Conservation (phyloP, 1,284 basidiomycete genomes). For the Polyporus tsugae region DNA sequence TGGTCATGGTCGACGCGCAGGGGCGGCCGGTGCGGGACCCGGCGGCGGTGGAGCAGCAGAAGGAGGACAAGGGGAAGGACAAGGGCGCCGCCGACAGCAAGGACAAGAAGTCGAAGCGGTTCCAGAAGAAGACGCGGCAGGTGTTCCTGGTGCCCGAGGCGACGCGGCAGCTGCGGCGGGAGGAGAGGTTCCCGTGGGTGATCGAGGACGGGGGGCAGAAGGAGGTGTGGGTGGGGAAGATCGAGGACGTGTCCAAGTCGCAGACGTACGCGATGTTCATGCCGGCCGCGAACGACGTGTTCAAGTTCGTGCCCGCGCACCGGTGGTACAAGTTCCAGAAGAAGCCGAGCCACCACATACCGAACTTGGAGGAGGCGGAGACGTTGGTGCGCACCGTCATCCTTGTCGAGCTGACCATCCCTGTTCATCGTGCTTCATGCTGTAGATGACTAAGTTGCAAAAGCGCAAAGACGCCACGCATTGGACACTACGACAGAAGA, state of each 20-base stretch:
- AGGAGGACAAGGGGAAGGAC: slow-evolving; percentile 45
- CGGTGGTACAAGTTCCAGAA: slow-evolving; percentile 93
- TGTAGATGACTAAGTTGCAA: slow-evolving; percentile 58
- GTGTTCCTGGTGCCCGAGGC: slow-evolving; percentile 67
- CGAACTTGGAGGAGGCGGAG: slow-evolving; percentile 76
- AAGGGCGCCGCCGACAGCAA: slow-evolving; percentile 47
- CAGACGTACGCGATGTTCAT: slow-evolving; percentile 58
- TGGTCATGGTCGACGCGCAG: slow-evolving; percentile 83
- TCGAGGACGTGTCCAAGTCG: slow-evolving; percentile 77
- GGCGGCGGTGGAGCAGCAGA: slow-evolving; percentile 17
- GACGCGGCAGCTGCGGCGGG: slow-evolving; percentile 63
- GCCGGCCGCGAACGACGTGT: slow-evolving; percentile 77
- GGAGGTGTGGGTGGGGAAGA: slow-evolving; percentile 81
- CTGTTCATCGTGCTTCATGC: not conserved
- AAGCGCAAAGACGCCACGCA: slow-evolving; percentile 78
- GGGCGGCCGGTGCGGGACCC: slow-evolving; percentile 64
- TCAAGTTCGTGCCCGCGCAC: slow-evolving; percentile 87
- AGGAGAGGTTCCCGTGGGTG: slow-evolving; percentile 91
- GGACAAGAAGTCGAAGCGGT: slow-evolving; percentile 68
- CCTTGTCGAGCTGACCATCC: not conserved
- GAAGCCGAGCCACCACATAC: slow-evolving; percentile 75
- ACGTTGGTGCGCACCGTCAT: slow-evolving; percentile 62
- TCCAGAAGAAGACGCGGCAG: slow-evolving; percentile 87
- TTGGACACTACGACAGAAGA: slow-evolving; percentile 76
- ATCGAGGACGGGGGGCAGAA: slow-evolving; percentile 77